Conservation (phyloP, 805 yeast genomes). For the Tetrapisispora arboricola region DNA sequence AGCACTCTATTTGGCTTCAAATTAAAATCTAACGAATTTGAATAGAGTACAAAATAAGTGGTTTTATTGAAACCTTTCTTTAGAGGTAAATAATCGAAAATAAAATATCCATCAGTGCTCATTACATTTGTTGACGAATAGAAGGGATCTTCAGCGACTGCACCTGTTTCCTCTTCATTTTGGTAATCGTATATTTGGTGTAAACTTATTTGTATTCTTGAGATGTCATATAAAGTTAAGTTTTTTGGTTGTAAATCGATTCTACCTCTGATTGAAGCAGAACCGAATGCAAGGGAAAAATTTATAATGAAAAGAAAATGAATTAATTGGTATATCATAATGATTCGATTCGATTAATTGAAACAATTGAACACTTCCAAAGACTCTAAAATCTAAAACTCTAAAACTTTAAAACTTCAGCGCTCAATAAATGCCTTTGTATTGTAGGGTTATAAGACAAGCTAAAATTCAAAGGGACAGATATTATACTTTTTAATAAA, state of each 20-base stretch:
- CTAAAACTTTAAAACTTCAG: no score
- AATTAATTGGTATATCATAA: not conserved
- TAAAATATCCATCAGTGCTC: constrained; percentile 20
- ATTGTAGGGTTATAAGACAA: no score
- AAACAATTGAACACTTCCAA: no score
- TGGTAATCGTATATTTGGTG: constrained; percentile 13
- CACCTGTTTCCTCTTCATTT: constrained; percentile 8
- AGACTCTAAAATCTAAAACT: no score
- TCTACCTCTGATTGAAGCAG: constrained; percentile 2
- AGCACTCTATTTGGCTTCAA: constrained; percentile 28
- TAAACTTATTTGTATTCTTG: constrained; percentile 19
- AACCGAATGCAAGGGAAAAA: not conserved
- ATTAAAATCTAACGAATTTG: constrained; percentile 25
- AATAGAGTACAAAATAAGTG: constrained; percentile 21
- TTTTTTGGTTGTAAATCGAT: constrained; percentile 1
- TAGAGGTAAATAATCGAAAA: constrained; percentile 21
- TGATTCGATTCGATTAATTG: no score
- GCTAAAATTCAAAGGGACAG: no score
- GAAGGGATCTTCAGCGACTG: constrained; percentile 8
- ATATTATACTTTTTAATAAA: no score
- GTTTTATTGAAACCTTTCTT: constrained; percentile 17
- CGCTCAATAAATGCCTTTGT: no score
- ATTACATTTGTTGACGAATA: constrained; percentile 7
- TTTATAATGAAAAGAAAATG: not conserved
- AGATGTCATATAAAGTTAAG: constrained; percentile 5